Evolutionary conservation across 2,329 filamentous ascomycete species (phyloP).

Genomic region (Rutstroemia sp.): DNA sequence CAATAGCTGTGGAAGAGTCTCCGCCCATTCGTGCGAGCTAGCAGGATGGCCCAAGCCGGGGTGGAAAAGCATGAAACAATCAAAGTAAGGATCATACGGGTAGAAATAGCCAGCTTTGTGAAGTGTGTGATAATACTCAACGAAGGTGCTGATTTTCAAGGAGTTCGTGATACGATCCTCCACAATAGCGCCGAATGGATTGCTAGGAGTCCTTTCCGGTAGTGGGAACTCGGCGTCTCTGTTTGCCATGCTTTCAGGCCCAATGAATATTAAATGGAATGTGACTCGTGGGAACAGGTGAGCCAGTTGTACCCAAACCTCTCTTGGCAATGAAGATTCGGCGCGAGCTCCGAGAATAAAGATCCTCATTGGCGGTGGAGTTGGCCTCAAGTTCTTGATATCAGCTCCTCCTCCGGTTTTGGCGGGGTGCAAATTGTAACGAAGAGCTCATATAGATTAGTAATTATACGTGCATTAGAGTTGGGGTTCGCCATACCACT

Average conservation of each 20-base stretch:
- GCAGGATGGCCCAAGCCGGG: conserved; percentile 92
- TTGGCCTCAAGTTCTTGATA: conserved; percentile 73
- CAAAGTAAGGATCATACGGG: conserved; percentile 96
- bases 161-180: conserved; percentile 83
- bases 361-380: conserved; percentile 80
- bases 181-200: conserved; percentile 89
- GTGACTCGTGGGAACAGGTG: conserved; percentile 90
- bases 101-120: conserved; percentile 86
- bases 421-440: conserved; percentile 89
- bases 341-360: conserved; percentile 93
- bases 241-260: conserved; percentile 92
- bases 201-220: conserved; percentile 72
- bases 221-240: conserved; percentile 89
- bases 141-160: conserved; percentile 95
- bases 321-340: conserved; percentile 90
- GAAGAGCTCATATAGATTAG: conserved; percentile 53
- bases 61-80: conserved; percentile 95
- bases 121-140: conserved; percentile 96
- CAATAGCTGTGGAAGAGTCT: conserved; percentile 80
- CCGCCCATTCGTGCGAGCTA: conserved; percentile 86
- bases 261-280: conserved; percentile 89
- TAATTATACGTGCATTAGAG: background rate
- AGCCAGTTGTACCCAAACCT: conserved; percentile 90
- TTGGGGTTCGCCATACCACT: conserved; percentile 55
- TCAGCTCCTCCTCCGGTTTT: conserved; percentile 65